Evolutionary conservation across 495 filamentous ascomycete genomes (phyloP).

Genomic region (Daldinia bambusicola): DNA sequence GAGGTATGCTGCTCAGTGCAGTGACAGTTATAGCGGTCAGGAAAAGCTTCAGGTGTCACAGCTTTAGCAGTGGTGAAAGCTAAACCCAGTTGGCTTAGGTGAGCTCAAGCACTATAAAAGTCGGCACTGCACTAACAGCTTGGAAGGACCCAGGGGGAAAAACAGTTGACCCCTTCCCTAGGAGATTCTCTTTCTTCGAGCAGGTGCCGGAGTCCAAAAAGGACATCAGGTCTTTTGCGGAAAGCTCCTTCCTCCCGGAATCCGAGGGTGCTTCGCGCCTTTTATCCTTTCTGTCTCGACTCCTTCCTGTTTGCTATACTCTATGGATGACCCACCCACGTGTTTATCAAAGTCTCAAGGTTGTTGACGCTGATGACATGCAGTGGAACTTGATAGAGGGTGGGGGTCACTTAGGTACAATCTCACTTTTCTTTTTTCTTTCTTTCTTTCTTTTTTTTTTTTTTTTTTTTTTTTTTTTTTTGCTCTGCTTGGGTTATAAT

Average conservation of each 20-base stretch:
- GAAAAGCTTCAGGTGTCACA: background rate
- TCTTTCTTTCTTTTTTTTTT: constrained; percentile 19
- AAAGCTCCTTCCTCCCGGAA: constrained; percentile 29
- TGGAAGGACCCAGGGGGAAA: background rate
- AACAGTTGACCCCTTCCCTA: background rate
- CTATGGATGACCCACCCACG: constrained; percentile 36
- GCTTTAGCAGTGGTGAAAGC: background rate
- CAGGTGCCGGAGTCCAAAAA: background rate
- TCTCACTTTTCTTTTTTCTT: too few relatives aligned
- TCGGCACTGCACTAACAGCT: background rate
- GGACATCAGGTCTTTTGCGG: background rate
- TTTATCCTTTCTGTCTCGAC: constrained; percentile 40
- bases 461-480: background rate
- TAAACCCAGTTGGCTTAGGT: constrained; percentile 3
- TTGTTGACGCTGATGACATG: constrained; percentile 26
- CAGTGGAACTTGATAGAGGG: constrained; percentile 28
- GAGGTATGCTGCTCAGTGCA: constrained; percentile 7
- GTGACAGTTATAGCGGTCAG: background rate
- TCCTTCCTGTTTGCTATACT: constrained; percentile 20
- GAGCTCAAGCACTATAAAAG: background rate
- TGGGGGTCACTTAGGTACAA: constrained; percentile 24
- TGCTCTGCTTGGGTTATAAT: too few relatives aligned
- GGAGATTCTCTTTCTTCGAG: background rate
- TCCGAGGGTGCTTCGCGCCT: constrained; percentile 40
- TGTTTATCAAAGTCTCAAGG: constrained; percentile 24